phyloP scores from a whole-genome alignment of 2,329 filamentous ascomycete species.

The Colletotrichum lindemuthianum region DNA sequence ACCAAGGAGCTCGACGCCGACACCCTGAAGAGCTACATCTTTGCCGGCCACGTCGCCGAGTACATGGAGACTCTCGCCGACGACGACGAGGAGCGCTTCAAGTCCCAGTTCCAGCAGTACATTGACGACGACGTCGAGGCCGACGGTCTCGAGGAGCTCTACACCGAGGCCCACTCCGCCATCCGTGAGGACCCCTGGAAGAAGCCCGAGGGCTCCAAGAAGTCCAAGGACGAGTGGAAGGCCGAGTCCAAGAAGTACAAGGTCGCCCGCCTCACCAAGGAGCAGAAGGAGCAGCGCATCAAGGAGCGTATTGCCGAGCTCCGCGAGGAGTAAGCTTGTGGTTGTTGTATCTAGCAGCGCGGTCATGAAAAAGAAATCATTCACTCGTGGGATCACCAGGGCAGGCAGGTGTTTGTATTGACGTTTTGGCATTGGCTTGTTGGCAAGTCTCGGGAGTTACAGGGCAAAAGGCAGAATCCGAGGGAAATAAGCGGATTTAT shows the following conservation, averaged over 20 bases:
- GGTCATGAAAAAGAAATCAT: slow-evolving; percentile 5
- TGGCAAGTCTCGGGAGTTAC: slow-evolving; percentile 35
- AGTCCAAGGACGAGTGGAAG: slow-evolving; percentile 98
- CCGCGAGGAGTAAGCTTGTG: slow-evolving; percentile 58
- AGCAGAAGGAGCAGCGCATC: slow-evolving; percentile 83
- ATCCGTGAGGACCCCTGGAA: slow-evolving; percentile 99
- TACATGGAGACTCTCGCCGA: slow-evolving; percentile 99
- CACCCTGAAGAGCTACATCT: slow-evolving; percentile 99
- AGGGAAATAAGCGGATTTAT: slow-evolving; percentile 16
- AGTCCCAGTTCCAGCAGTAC: slow-evolving; percentile 97
- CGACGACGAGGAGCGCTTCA: slow-evolving; percentile 99
- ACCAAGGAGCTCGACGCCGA: slow-evolving; percentile 97
- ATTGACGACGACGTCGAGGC: slow-evolving; percentile 97
- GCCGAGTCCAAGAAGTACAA: slow-evolving; percentile 92
- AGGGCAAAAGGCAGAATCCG: slow-evolving; percentile 32
- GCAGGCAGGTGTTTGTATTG: slow-evolving; percentile 12
- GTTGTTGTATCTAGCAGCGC: slow-evolving; percentile 22
- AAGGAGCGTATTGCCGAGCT: slow-evolving; percentile 92
- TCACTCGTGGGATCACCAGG: slow-evolving; percentile 15
- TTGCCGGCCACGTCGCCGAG: slow-evolving; percentile 96
- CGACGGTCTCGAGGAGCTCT: slow-evolving; percentile 96
- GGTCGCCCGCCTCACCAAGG: slow-evolving; percentile 80
- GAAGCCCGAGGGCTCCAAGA: slow-evolving; percentile 88
- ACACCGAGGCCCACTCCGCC: slow-evolving; percentile 91
- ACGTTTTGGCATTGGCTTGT: slow-evolving; percentile 35